Base-by-base conservation (phyloP, 257 asterid species). In the Apocynum venetum region DNA sequence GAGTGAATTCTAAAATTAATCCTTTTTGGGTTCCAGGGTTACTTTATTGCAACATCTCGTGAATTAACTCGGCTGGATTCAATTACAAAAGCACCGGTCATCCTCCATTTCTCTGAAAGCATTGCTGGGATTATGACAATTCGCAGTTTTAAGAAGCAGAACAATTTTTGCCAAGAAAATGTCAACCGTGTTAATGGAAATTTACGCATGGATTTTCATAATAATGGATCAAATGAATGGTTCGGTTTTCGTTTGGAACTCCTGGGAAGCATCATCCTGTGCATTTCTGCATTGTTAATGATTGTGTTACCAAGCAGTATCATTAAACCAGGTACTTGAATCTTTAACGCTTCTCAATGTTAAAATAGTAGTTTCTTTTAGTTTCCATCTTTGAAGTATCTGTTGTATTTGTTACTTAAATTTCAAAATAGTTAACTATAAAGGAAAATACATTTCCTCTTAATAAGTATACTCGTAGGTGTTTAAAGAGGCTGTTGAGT, bases 21-120 rank as follows among this genome's bases (percentile, higher is more conserved):
- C 13, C 48, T 40, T 31, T 76, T 47, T 80, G 71, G n/a, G 73
- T 69, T 83, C 4, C 88, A 93, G 99, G 97, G 97, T 40, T 96
- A 93, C 83, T 96, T 78, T 81, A 97, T 96, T 73, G 78, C 93
- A 5, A 90, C 98, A 20, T 91, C 99, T 31, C 96, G 99, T 43
- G 99, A 96, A 83, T 52, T 96, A 85, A 93, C 99, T 25, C 90
- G 99, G 73, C 85, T 96, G 0, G 99, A 96, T 69, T 93, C 97
- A 40, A 96, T 96, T 68, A 96, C 99, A 9, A 96, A 96, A 83
- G 99, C 99, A 11, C 99, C 99, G 0, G 91, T 96, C 52, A 93
- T 96, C 71, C 98, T 89, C 84, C 97, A 93, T 77, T 96, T 96
- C 86, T 96, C 99, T 3, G 99, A 96, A 84, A 93, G 97, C 86